Evolutionary conservation across 2,329 filamentous ascomycete species (phyloP), one percentile per base, ranked within the genome.

Genomic region (Fragosphaeria purpurea): DNA sequence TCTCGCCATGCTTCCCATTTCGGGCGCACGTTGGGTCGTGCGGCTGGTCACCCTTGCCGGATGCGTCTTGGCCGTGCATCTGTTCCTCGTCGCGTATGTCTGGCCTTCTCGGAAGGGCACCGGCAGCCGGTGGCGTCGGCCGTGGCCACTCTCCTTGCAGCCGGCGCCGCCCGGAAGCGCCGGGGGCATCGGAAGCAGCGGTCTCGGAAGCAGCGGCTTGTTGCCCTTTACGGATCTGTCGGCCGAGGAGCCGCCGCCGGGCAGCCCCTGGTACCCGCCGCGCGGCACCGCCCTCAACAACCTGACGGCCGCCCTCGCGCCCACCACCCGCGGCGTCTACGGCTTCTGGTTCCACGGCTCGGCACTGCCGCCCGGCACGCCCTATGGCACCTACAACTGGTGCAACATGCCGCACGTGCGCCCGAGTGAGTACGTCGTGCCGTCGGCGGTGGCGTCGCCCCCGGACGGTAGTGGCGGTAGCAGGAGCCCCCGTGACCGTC

Each of bases 341-440:
- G 86, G 84, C 2, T 90, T 88, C 62, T 74, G 86, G 13, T 93
- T 83, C 67, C 81, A 88, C 60, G 74, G 76, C 37, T 87, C 84
- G 1, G 22, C 22, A 22, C 57, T 67, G 1, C 76, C 77, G 0
- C 78, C 85, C 0, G 67, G 72, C 49, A 61, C 65, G 1, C 58
- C 70, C 39, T 83, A 86, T 65, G 79, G 80, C 6, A 73, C 69
- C 1, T 90, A 90, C 66, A 88, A 91, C 64, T 91, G 76, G 75
- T 93, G 87, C 66, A 90, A 93, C 61, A 93, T 93, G 86, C 87
- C 88, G 1, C 88, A 91, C 67, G 83, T 86, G n/a, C 75, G 86
- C 35, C 67, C 64, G 30, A 65, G 66, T 11, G 84, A 87, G 59
- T 93, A 93, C 61, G 64, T 73, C 11, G 72, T 66, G 53, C 69